A percentile compares a stretch with the other conserved stretches of the same genome.
phyloP scores from a whole-genome alignment of 805 yeast genomes.

The Spathaspora boniae region DNA sequence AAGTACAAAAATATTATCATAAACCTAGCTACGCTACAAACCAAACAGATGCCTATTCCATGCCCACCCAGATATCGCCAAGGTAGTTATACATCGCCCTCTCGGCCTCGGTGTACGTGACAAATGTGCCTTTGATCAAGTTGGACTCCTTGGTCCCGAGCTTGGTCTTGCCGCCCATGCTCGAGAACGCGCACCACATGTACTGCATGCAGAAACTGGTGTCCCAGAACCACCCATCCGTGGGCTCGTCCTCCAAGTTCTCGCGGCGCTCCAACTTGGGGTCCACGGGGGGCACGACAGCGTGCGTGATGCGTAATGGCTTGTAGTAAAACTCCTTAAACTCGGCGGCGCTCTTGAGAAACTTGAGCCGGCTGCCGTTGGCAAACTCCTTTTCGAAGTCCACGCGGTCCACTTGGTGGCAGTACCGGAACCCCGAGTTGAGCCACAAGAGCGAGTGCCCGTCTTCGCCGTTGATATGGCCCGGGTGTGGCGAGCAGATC shows the following conservation, averaged over 20 bases:
- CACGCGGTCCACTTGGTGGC: slow-evolving; percentile 27
- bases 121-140: slow-evolving; percentile 42
- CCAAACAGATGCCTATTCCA: slow-evolving; percentile 20
- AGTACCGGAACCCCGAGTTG: slow-evolving; percentile 40
- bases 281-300: slow-evolving; percentile 51
- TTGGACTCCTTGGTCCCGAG: slow-evolving; percentile 26
- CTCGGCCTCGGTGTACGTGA: slow-evolving; percentile 34
- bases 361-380: slow-evolving; percentile 20
- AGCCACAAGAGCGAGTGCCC: slow-evolving; percentile 35
- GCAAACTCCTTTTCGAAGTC: slow-evolving; percentile 35
- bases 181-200: slow-evolving; percentile 60
- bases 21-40: too few relatives aligned
- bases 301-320: slow-evolving; percentile 40
- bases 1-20: too few relatives aligned
- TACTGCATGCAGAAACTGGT: slow-evolving; percentile 51
- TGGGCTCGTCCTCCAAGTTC: slow-evolving; percentile 41
- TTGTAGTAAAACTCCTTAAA: slow-evolving; percentile 26
- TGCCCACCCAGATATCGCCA: slow-evolving; percentile 54
- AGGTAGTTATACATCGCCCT: slow-evolving; percentile 35
- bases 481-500: slow-evolving; percentile 42
- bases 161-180: slow-evolving; percentile 46
- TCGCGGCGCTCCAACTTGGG: slow-evolving; percentile 27
- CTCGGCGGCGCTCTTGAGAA: slow-evolving; percentile 16
- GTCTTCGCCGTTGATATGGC: slow-evolving; percentile 35
- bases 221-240: slow-evolving; percentile 50